These are phyloP conservation scores for Russula earlei DNA, from an alignment of 768 basidiomycete species.

Conservation along the genomic window DNA sequence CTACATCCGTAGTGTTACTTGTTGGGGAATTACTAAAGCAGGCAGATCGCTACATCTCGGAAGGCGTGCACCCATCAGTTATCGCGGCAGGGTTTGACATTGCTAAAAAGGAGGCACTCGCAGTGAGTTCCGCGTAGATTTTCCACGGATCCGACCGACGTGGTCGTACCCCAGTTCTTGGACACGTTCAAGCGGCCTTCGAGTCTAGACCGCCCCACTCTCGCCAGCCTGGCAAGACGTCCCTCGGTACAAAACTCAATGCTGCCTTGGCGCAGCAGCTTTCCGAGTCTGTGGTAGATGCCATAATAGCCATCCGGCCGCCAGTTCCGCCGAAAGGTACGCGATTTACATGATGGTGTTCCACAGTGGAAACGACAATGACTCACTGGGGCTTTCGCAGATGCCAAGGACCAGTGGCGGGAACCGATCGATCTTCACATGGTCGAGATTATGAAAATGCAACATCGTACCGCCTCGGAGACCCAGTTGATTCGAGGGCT, in stretches of 20 bases:
- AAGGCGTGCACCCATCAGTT: conserved; percentile 96
- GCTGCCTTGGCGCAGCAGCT: conserved; percentile 74
- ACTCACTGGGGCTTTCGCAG: conserved; percentile 30
- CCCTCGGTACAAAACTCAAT: conserved; percentile 89
- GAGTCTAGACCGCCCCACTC: conserved; percentile 77
- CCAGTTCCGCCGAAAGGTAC: conserved; percentile 52
- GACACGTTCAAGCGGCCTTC: conserved; percentile 77
- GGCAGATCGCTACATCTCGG: conserved; percentile 94
- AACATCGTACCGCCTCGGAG: conserved; percentile 95
- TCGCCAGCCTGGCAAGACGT: conserved; percentile 96
- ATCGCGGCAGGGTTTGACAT: conserved; percentile 94
- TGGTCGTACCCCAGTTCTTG: conserved; percentile 56
- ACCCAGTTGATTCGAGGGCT: conserved; percentile 92
- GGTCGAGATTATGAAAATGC: conserved; percentile 99
- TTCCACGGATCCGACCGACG: conserved; percentile 19
- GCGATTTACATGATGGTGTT: conserved; percentile 18
- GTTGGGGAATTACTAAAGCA: conserved; percentile 96
- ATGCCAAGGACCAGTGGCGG: conserved; percentile 56
- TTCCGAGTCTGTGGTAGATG: conserved; percentile 89
- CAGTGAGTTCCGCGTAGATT: conserved; percentile 40
- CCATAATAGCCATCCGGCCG: conserved; percentile 80
- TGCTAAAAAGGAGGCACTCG: conserved; percentile 91
- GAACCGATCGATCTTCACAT: conserved; percentile 98
- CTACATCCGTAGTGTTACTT: conserved; percentile 91
- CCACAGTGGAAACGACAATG: conserved; percentile 19